Base-by-base conservation (phyloP, 208 protist species). In the Acanthamoeba sp. region DNA sequence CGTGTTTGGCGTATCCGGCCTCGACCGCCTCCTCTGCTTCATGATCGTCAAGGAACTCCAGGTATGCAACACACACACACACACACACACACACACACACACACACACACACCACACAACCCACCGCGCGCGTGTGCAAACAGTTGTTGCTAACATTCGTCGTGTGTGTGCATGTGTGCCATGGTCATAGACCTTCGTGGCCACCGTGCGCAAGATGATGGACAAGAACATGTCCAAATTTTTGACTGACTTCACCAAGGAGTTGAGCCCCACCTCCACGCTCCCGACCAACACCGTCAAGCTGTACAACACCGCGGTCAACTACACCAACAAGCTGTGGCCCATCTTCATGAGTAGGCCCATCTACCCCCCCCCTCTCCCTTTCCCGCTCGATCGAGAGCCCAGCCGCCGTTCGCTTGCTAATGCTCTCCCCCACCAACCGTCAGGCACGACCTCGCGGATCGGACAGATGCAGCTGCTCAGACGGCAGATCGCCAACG, bases 11-110 rank as follows among this genome's bases (percentile, higher is more conserved):
- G 34, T 98, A 9, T 94, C 66, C 2, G 97, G 95, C 57, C 57
- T 98, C 2, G 98, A 99, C 94, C 94, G 97, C 36, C 96, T 99
- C 18, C 95, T 99, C 14, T 97, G 97, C 93, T 99, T 99, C 94
- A 98, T 99, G 84, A 96, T 98, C 34, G 98, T 98, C 22, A 98
- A 98, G 36, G 97, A 99, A 82, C 90, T 99, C 38, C 97, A 99
- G 90, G 69, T 78, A n/a, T n/a, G 94, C 76, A 34, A 78, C 94
- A 29, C 89, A 82, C 55, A 12, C 22, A 62, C 22, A n/a, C n/a
- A n/a, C n/a, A n/a, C n/a, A n/a, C n/a, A n/a, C 55, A 12, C 22
- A 27, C 22, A 59, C 14, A 59, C 52, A 59, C 14, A 59, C 52
- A 59, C 52, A 59, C 20, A 59, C 10, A 59, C 52, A 59, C 52